Base-by-base conservation (phyloP, 371 early-diverging fungal species). In the Mortierella sp. region DNA sequence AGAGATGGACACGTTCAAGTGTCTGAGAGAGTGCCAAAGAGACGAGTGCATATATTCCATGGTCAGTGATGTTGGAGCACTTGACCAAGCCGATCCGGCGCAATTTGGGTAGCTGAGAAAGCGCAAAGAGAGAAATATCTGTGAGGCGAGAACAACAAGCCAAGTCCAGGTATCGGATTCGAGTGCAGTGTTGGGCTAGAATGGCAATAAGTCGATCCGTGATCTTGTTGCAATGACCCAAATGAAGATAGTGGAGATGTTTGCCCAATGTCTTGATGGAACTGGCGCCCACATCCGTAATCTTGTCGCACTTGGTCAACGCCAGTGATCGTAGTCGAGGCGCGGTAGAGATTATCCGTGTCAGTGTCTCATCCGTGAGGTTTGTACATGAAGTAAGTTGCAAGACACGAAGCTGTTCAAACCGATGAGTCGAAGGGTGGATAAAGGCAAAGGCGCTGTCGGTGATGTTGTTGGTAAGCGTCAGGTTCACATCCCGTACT, bases 11-110 rank as follows among this genome's bases (percentile, higher is more conserved):
- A 7, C 89, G 82, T 70, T 88, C 89, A 0, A 88, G 74, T 0
- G 87, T 84, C 30, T 81, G 72, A 46, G 82, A 74, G 30, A 84
- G 84, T 5, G 81, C 80, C 43, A 76, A 52, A 23, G 81, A 70
- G 44, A 73, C 79, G 4, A 87, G 66, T 4, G 85, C 84, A 60
- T 82, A 70, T 16, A 88, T 85, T n/a, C 84, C 82, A 29, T 75
- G 71, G 52, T 87, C 84, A 2, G 89, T 86, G 57, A 88, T 85
- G 16, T 81, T 84, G 37, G 73, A 64, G 61, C 89, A 88, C 56
- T 85, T 84, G 30, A 88, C 89, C 0, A 88, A 70, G 5, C 89
- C 89, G 37, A 88, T 85, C 19, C 89, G 81, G 46, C 85, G 85
- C 37, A 88, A 70, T 58, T 85, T 84, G 2, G 85, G 85, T 11